These are phyloP conservation scores for Phellopilus nigrolimitatus DNA, from an alignment of 1,284 basidiomycete species.

Conservation along the genomic window DNA sequence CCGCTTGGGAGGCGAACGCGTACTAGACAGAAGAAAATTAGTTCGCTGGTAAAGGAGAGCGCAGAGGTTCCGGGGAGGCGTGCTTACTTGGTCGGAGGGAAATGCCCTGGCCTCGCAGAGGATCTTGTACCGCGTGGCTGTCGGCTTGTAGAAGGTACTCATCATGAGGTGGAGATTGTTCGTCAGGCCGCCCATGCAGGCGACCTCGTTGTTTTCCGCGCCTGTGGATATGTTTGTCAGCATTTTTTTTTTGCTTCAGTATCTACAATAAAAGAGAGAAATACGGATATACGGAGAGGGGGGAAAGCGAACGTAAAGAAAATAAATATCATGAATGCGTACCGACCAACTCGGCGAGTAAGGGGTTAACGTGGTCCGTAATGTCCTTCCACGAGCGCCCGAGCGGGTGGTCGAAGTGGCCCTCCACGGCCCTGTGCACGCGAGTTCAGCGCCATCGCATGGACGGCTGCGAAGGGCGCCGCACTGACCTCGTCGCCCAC, in stretches of 20 bases:
- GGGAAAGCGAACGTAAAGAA: background rate
- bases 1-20: conserved; percentile 87
- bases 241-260: too few species aligned
- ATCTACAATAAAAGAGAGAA: conserved; percentile 14
- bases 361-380: conserved; percentile 66
- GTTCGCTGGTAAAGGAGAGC: background rate
- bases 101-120: conserved; percentile 93
- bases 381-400: conserved; percentile 82
- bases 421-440: conserved; percentile 71
- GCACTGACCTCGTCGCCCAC: conserved; percentile 76
- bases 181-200: conserved; percentile 92
- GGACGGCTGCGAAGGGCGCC: background rate
- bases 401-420: conserved; percentile 88
- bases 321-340: conserved; percentile 27
- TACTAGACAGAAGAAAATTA: conserved; percentile 60
- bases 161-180: conserved; percentile 94
- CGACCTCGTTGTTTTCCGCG: conserved; percentile 84
- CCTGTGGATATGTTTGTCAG: conserved; percentile 46
- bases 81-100: conserved; percentile 92
- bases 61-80: conserved; percentile 27
- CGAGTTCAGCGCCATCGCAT: background rate
- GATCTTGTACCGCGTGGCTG: conserved; percentile 83
- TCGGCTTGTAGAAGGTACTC: conserved; percentile 91
- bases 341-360: conserved; percentile 85
- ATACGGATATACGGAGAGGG: background rate